Percentiles rank a stretch among this genome's conserved stretches.
Evolutionary conservation across 768 basidiomycete species (phyloP).

Genomic region (Gymnopilus junonius): DNA sequence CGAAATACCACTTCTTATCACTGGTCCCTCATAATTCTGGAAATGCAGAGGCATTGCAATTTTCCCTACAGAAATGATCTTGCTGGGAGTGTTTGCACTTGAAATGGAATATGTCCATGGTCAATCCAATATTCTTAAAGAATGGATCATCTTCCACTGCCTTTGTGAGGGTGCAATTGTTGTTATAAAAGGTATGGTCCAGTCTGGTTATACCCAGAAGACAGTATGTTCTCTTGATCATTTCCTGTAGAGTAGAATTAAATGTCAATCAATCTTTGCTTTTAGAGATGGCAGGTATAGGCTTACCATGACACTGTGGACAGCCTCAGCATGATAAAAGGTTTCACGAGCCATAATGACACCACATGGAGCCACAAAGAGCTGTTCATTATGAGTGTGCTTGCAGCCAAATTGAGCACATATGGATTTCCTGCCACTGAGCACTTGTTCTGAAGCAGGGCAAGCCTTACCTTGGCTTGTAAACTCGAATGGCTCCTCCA

Average conservation of each 20-base stretch:
- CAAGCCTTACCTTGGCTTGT: neutral
- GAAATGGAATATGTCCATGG: constrained; percentile 33
- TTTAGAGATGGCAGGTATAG: too few relatives aligned
- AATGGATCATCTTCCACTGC: constrained; percentile 8
- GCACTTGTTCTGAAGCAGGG: neutral
- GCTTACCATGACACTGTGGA: constrained; percentile 21
- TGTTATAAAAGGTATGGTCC: constrained; percentile 26
- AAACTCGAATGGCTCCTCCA: neutral
- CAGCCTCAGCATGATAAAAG: constrained; percentile 30
- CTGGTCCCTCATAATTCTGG: constrained; percentile 17
- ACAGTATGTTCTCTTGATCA: too few relatives aligned
- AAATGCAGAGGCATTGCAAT: constrained; percentile 26
- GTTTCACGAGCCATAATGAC: constrained; percentile 28
- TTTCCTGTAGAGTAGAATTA: too few relatives aligned
- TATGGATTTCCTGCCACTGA: neutral
- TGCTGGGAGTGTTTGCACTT: constrained; percentile 33
- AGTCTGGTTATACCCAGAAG: too few relatives aligned
- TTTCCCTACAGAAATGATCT: too few relatives aligned
- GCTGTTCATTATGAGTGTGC: constrained; percentile 34
- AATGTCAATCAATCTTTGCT: too few relatives aligned
- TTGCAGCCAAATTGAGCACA: constrained; percentile 28
- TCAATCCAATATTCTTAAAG: constrained; percentile 12
- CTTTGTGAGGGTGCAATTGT: constrained; percentile 22
- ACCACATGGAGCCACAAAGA: constrained; percentile 27
- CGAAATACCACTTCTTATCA: constrained; percentile 26